phyloP scores from a whole-genome alignment of 2,329 filamentous ascomycete species.

The Penicillium sp. region DNA sequence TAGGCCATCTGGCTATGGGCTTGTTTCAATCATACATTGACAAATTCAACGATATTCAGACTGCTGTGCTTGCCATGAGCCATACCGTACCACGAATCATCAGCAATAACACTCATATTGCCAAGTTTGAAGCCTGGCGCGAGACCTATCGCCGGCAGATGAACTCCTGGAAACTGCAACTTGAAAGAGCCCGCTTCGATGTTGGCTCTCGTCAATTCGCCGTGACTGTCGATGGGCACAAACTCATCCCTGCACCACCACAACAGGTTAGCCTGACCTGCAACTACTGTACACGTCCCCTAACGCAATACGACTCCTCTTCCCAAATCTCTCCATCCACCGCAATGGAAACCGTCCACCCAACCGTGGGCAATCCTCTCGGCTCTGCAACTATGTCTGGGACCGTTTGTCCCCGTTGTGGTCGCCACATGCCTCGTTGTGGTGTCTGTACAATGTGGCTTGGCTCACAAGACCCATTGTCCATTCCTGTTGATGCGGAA shows the following conservation, averaged over 20 bases:
- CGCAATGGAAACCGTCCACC: slow-evolving; percentile 34
- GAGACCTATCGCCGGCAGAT: slow-evolving; percentile 62
- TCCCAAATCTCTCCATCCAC: slow-evolving; percentile 28
- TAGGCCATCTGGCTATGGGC: slow-evolving; percentile 58
- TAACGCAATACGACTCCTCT: slow-evolving; percentile 49
- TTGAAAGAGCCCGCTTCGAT: slow-evolving; percentile 60
- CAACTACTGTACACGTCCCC: slow-evolving; percentile 59
- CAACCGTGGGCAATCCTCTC: slow-evolving; percentile 37
- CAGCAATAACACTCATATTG: slow-evolving; percentile 52
- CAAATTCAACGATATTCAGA: slow-evolving; percentile 62
- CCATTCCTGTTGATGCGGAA: slow-evolving; percentile 37
- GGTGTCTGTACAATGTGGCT: slow-evolving; percentile 64
- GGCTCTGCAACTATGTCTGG: slow-evolving; percentile 43
- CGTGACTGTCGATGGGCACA: slow-evolving; percentile 50
- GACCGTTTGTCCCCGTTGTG: slow-evolving; percentile 61
- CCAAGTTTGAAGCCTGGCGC: slow-evolving; percentile 60
- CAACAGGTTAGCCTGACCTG: slow-evolving; percentile 60
- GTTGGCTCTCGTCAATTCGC: slow-evolving; percentile 57
- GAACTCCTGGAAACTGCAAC: slow-evolving; percentile 62
- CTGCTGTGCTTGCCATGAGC: slow-evolving; percentile 60
- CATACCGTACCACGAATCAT: slow-evolving; percentile 61
- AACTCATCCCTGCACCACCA: slow-evolving; percentile 50
- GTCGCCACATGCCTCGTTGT: slow-evolving; percentile 63
- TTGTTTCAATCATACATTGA: slow-evolving; percentile 62
- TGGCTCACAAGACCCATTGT: slow-evolving; percentile 57